These are phyloP conservation scores for Fusarium sp. DNA, from an alignment of 2,329 filamentous ascomycete genomes.

Conservation along the genomic window DNA sequence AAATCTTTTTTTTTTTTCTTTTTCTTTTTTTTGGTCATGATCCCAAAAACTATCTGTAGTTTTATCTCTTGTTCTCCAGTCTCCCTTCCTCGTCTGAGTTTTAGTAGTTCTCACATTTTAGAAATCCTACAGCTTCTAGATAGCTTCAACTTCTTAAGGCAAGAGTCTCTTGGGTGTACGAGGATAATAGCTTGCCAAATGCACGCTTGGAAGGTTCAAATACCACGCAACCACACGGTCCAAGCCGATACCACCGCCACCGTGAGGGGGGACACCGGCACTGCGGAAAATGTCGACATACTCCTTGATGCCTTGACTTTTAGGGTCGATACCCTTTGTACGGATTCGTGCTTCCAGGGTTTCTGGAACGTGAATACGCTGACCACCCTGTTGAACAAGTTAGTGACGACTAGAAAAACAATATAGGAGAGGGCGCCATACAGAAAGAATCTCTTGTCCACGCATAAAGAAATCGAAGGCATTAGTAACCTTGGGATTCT, in stretches of 20 bases:
- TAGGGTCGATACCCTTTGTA: slow-evolving; percentile 81
- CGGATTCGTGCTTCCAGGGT: slow-evolving; percentile 82
- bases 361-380: slow-evolving; percentile 84
- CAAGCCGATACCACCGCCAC: slow-evolving; percentile 87
- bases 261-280: slow-evolving; percentile 89
- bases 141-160: slow-evolving; percentile 49
- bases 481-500: slow-evolving; percentile 72
- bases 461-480: slow-evolving; percentile 88
- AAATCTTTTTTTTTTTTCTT: background rate
- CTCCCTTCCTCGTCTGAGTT: background rate
- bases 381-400: slow-evolving; percentile 63
- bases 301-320: slow-evolving; percentile 80
- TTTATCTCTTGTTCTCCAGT: background rate
- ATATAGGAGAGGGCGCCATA: background rate
- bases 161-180: slow-evolving; percentile 67
- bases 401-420: background rate
- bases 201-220: slow-evolving; percentile 66
- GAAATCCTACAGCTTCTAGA: background rate
- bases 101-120: slow-evolving; percentile 5
- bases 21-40: background rate
- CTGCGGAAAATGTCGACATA: slow-evolving; percentile 84
- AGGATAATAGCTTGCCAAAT: slow-evolving; percentile 66
- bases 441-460: slow-evolving; percentile 91
- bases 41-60: background rate
- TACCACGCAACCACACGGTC: slow-evolving; percentile 83